These are phyloP conservation scores for Scheffersomyces cryptocercus DNA, from an alignment of 1,139 yeast genomes.

Conservation along the genomic window DNA sequence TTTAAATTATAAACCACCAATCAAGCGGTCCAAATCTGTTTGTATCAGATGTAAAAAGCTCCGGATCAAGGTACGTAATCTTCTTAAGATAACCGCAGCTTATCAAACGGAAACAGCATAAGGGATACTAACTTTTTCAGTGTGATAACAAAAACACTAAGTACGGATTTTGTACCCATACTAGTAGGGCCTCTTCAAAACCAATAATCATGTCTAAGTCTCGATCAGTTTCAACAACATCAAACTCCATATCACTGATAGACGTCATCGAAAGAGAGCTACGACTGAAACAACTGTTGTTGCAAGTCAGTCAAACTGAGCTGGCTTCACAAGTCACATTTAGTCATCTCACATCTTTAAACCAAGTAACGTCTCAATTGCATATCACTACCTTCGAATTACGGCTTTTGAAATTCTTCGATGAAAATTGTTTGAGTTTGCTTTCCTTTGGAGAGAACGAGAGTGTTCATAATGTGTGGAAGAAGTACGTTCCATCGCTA, in stretches of 20 bases:
- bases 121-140: conserved; percentile 14
- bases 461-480: conserved; percentile 27
- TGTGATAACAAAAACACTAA: conserved; percentile 36
- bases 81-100: no score
- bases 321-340: background rate
- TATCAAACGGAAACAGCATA: no score
- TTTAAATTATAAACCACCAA: no score
- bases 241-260: no score
- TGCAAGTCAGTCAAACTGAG: no score
- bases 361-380: conserved; percentile 15
- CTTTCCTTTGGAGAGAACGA: conserved; percentile 23
- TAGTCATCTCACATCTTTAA: background rate
- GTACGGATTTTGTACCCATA: conserved; percentile 40
- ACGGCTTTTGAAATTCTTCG: conserved; percentile 31
- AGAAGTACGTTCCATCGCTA: conserved; percentile 24
- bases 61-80: conserved; percentile 22
- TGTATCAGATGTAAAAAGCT: conserved; percentile 33
- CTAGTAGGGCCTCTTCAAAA: conserved; percentile 30
- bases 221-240: no score
- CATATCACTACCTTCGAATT: conserved; percentile 30
- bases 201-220: background rate
- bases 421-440: conserved; percentile 25
- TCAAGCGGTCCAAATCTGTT: conserved; percentile 11
- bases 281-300: no score
- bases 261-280: background rate